Evolutionary conservation across 179 eudicot genomes (phyloP).

Genomic region (Silene coronaria): DNA sequence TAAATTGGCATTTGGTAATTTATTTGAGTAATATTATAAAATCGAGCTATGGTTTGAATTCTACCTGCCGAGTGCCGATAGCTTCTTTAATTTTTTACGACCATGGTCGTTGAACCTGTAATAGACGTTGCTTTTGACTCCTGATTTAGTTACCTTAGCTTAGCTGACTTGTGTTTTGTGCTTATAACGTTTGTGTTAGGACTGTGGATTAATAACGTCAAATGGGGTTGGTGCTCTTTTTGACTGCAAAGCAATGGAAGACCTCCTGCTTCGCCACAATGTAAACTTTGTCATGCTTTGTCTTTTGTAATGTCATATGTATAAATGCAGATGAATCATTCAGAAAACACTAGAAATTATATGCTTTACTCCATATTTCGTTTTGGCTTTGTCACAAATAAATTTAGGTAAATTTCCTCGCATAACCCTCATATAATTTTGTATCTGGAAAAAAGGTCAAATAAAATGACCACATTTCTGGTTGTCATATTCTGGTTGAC

Average conservation of each 20-base stretch:
- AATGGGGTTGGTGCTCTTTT: constrained; percentile 50
- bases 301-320: neutral
- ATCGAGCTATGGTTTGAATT: neutral
- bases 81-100: neutral
- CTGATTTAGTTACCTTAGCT: constrained; percentile 10
- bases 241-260: constrained; percentile 70
- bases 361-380: neutral
- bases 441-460: neutral
- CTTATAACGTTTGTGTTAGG: constrained; percentile 33
- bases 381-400: no score
- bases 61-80: neutral
- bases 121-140: neutral
- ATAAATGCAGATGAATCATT: neutral
- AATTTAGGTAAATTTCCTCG: neutral
- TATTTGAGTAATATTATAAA: neutral
- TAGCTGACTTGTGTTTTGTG: constrained; percentile 5
- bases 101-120: neutral
- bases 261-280: constrained; percentile 68
- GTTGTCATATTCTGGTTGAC: no score
- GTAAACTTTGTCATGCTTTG: constrained; percentile 36
- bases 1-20: neutral
- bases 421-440: neutral
- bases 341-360: neutral
- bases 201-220: constrained; percentile 70
- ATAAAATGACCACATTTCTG: neutral